phyloP scores from a whole-genome alignment of 2,329 filamentous ascomycete species.

The Lizonia empirigonia region DNA sequence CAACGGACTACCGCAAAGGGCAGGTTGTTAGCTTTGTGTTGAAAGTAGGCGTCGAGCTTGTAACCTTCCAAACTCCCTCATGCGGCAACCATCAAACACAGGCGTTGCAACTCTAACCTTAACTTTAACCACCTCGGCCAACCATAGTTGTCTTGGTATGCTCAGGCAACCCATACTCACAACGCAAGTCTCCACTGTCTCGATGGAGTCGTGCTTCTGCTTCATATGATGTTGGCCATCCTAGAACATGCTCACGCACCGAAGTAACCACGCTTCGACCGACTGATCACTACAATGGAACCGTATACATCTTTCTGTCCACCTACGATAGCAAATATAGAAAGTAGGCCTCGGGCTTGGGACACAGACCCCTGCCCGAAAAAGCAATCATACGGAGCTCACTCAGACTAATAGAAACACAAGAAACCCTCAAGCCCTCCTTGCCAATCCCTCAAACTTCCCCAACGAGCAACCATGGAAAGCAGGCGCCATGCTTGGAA shows the following conservation, averaged over 20 bases:
- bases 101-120: constrained; percentile 9
- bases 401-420: too few relatives aligned
- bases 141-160: background rate
- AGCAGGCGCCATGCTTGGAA: constrained; percentile 2
- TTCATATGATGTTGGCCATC: background rate
- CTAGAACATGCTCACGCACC: too few relatives aligned
- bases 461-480: constrained; percentile 1
- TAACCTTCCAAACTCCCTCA: constrained; percentile 11
- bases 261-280: too few relatives aligned
- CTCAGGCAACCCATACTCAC: background rate
- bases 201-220: background rate
- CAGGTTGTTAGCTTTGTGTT: constrained; percentile 1
- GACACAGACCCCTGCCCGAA: too few relatives aligned
- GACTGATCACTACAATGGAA: too few relatives aligned
- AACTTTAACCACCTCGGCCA: background rate
- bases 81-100: constrained; percentile 7
- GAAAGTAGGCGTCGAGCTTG: constrained; percentile 12
- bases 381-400: too few relatives aligned
- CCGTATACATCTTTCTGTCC: too few relatives aligned
- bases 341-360: too few relatives aligned
- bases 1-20: background rate
- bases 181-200: background rate
- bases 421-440: too few relatives aligned
- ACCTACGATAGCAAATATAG: too few relatives aligned
- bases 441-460: background rate